A percentile compares a stretch with the other conserved stretches of the same genome.
phyloP scores from a whole-genome alignment of 495 filamentous ascomycete genomes.

The Letharia columbiana region DNA sequence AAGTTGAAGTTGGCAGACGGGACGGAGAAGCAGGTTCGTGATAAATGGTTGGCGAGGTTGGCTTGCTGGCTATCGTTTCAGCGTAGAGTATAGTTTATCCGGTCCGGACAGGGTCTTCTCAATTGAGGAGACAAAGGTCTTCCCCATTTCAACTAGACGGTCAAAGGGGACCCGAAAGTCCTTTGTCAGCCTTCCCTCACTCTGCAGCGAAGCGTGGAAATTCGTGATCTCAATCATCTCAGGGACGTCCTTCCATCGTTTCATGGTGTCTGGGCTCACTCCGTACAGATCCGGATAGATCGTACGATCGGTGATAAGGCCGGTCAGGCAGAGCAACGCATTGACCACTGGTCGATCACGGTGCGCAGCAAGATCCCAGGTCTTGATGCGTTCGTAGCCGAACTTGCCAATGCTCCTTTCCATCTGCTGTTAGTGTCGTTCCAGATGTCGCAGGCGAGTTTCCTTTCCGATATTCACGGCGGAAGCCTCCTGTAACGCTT shows the following conservation, averaged over 20 bases:
- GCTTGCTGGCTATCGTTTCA: too few relatives aligned
- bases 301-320: not conserved
- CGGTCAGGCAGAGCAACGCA: slow-evolving; percentile 19
- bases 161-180: slow-evolving; percentile 19
- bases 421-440: slow-evolving; percentile 17
- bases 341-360: slow-evolving; percentile 18
- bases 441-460: slow-evolving; percentile 14
- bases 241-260: slow-evolving; percentile 17
- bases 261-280: slow-evolving; percentile 13
- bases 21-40: too few relatives aligned
- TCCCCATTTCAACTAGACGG: slow-evolving; percentile 14
- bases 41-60: too few relatives aligned
- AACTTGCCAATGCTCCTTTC: not conserved
- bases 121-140: slow-evolving; percentile 13
- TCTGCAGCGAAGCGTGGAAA: slow-evolving; percentile 22
- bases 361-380: slow-evolving; percentile 18
- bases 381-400: slow-evolving; percentile 18
- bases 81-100: too few relatives aligned
- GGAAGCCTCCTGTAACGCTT: slow-evolving; percentile 12
- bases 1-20: too few relatives aligned
- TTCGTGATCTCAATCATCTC: slow-evolving; percentile 18
- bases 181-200: slow-evolving; percentile 19
- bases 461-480: slow-evolving; percentile 13
- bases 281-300: slow-evolving; percentile 21
- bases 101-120: too few relatives aligned